These are phyloP conservation scores for Hymenoscyphus fructigenus DNA, from an alignment of 2,329 filamentous ascomycete genomes.

Conservation along the genomic window DNA sequence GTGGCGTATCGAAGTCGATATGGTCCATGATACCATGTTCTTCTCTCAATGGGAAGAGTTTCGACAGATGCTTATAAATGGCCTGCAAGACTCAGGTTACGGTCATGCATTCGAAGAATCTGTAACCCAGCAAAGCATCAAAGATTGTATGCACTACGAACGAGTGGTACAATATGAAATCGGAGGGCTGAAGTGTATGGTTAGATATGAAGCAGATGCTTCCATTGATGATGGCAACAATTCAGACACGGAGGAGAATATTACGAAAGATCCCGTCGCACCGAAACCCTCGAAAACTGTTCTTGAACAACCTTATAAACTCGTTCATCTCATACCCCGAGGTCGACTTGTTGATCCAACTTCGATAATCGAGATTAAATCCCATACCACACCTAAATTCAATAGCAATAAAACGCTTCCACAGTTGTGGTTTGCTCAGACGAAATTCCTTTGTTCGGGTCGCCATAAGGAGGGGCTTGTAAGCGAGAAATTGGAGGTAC, in stretches of 20 bases:
- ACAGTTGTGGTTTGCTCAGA: constrained; percentile 32
- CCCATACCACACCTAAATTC: background rate
- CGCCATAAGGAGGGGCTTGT: constrained; percentile 25
- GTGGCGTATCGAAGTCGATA: constrained; percentile 37
- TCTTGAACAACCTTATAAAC: constrained; percentile 11
- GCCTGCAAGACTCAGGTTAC: constrained; percentile 28
- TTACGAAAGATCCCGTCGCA: background rate
- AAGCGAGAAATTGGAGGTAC: constrained; percentile 8
- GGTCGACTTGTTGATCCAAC: constrained; percentile 17
- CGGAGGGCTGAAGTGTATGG: constrained; percentile 30
- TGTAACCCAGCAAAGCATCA: constrained; percentile 30
- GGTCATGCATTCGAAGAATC: constrained; percentile 36
- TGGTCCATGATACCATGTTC: constrained; percentile 38
- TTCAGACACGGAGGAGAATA: background rate
- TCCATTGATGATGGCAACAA: constrained; percentile 18
- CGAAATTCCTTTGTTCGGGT: constrained; percentile 23
- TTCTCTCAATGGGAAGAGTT: constrained; percentile 34
- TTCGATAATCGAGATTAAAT: constrained; percentile 29
- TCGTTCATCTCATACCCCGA: constrained; percentile 17
- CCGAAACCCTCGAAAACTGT: background rate
- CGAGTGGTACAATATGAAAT: constrained; percentile 31
- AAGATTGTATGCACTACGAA: constrained; percentile 29
- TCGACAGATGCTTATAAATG: constrained; percentile 11
- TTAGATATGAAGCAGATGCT: constrained; percentile 36
- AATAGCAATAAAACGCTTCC: constrained; percentile 18